Conservation (phyloP, 306 rosid genomes). For the Trichosanthes truncata region DNA sequence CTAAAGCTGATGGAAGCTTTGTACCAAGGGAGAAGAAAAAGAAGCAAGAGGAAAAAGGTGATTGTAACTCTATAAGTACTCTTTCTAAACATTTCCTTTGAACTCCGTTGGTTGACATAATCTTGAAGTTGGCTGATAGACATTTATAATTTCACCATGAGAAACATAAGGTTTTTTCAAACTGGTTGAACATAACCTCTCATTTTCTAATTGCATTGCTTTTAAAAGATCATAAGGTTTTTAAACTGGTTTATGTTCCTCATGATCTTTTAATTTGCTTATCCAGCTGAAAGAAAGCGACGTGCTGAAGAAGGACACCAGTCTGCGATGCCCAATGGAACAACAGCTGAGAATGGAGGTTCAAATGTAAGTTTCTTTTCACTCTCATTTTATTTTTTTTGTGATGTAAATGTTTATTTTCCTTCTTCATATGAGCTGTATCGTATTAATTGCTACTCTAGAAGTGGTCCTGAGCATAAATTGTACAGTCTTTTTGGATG, state of each 20-base stretch:
- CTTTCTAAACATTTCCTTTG: neutral
- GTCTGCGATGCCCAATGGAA: conserved; percentile 49
- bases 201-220: conserved; percentile 3
- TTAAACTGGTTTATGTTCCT: neutral
- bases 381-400: neutral
- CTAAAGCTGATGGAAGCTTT: conserved; percentile 88
- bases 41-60: conserved; percentile 98
- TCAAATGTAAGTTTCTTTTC: conserved; percentile 44
- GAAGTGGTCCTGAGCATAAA: neutral
- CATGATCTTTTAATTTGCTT: neutral
- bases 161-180: neutral
- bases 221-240: neutral
- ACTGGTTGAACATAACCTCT: too few species aligned
- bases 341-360: conserved; percentile 58
- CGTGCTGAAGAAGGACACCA: conserved; percentile 58
- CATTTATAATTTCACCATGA: neutral
- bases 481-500: neutral
- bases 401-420: neutral
- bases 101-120: neutral
- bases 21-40: conserved; percentile 95
- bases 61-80: neutral
- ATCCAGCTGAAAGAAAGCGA: conserved; percentile 75
- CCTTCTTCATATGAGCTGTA: neutral
- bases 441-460: neutral
- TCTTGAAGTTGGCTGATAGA: neutral